These are phyloP conservation scores for Canavalia gladiata DNA, from an alignment of 306 rosid genomes.

Conservation along the genomic window DNA sequence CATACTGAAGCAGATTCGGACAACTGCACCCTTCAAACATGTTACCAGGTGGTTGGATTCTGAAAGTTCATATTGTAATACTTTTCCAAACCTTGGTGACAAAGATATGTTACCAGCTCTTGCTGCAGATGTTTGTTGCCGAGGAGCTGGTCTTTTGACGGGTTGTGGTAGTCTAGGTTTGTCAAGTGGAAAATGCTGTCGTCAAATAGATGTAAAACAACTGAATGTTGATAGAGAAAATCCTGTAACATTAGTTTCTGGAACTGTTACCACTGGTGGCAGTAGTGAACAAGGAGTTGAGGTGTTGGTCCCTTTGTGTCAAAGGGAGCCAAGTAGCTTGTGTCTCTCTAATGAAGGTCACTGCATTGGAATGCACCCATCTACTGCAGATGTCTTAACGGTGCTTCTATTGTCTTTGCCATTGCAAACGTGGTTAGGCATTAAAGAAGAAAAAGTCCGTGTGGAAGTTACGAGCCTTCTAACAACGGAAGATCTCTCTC, in stretches of 20 bases:
- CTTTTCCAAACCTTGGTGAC: conserved; percentile 40
- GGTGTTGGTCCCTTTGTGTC: conserved; percentile 71
- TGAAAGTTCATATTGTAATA: conserved; percentile 51
- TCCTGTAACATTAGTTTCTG: conserved; percentile 70
- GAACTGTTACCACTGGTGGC: conserved; percentile 66
- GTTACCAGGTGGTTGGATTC: conserved; percentile 70
- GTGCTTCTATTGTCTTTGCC: conserved; percentile 86
- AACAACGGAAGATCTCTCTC: conserved; percentile 62
- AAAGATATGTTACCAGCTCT: conserved; percentile 58
- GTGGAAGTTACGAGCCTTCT: conserved; percentile 61
- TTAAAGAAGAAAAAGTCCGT: conserved; percentile 68
- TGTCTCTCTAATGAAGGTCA: conserved; percentile 65
- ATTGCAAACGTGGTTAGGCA: conserved; percentile 72
- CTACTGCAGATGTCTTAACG: conserved; percentile 77
- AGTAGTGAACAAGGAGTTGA: conserved; percentile 71
- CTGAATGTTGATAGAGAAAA: conserved; percentile 59
- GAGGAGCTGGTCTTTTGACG: conserved; percentile 69
- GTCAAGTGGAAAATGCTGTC: conserved; percentile 53
- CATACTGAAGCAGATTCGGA: conserved; percentile 70
- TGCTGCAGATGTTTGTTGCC: conserved; percentile 72
- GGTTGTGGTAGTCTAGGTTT: conserved; percentile 50
- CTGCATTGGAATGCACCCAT: conserved; percentile 85
- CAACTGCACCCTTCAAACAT: conserved; percentile 70
- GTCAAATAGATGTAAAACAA: conserved; percentile 59
- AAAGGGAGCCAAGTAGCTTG: conserved; percentile 55